phyloP scores from a whole-genome alignment of 345 rosid genomes.

The Sisymbrium altissimum region DNA sequence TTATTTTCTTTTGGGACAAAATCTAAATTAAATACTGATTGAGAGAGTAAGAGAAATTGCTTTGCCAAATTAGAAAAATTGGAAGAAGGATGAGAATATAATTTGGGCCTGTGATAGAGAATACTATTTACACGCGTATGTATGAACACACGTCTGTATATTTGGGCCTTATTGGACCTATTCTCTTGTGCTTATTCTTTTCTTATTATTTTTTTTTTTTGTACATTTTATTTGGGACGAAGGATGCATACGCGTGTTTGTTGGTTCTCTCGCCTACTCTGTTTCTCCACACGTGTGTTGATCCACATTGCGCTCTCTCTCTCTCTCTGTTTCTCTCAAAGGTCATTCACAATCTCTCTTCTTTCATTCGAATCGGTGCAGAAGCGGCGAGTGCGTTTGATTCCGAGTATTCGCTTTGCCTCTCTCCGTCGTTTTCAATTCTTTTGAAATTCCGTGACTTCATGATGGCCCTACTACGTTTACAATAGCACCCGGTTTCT shows the following conservation, averaged over 20 bases:
- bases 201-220: no score
- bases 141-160: no score
- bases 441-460: not conserved
- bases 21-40: not conserved
- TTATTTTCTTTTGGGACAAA: not conserved
- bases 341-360: not conserved
- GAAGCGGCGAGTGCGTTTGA: not conserved
- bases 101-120: not conserved
- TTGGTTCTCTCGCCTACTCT: not conserved
- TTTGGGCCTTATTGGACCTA: no score
- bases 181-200: no score
- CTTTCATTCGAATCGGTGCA: constrained; percentile 1
- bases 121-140: no score
- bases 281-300: no score
- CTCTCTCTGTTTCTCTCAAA: no score
- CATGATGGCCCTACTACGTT: not conserved
- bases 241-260: constrained; percentile 12
- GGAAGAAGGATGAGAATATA: not conserved
- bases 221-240: no score
- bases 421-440: not conserved
- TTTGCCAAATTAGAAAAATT: not conserved
- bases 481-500: not conserved
- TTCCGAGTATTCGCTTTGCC: not conserved
- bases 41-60: not conserved
- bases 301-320: no score